phyloP scores from a whole-genome alignment of 2,329 filamentous ascomycete genomes.

The Clonostachys chloroleuca region DNA sequence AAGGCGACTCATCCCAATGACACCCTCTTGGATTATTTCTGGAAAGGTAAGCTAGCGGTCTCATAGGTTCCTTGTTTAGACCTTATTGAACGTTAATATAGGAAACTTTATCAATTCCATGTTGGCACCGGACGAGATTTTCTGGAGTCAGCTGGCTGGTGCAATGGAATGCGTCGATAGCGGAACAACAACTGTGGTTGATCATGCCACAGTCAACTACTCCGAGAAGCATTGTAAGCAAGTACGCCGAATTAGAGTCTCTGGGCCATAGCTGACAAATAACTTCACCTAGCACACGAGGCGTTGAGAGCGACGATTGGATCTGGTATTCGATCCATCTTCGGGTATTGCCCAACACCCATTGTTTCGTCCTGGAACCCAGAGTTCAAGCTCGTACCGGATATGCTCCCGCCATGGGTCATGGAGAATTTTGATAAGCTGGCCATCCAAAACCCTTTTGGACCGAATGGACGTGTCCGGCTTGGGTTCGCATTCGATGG shows the following conservation, averaged over 20 bases:
- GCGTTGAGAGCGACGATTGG: conserved; percentile 10
- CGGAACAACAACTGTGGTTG: conserved; percentile 29
- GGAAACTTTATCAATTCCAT: not conserved
- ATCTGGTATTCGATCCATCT: conserved; percentile 40
- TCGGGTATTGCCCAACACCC: conserved; percentile 29
- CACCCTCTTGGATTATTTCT: conserved; percentile 15
- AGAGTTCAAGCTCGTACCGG: conserved; percentile 10
- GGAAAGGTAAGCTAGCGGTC: too few species aligned
- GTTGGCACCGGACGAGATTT: conserved; percentile 28
- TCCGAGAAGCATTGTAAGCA: conserved; percentile 4
- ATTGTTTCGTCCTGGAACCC: conserved; percentile 20
- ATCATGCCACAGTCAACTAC: conserved; percentile 7
- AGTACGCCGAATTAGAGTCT: too few species aligned
- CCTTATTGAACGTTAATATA: too few species aligned
- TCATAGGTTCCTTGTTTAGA: too few species aligned
- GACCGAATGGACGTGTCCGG: too few species aligned
- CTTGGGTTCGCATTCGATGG: too few species aligned
- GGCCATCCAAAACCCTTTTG: too few species aligned
- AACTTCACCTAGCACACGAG: conserved; percentile 12
- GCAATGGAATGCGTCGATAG: conserved; percentile 31
- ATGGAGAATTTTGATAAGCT: conserved; percentile 21
- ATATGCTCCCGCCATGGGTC: conserved; percentile 25
- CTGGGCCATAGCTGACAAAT: not conserved
- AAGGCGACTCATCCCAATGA: conserved; percentile 16
- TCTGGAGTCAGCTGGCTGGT: conserved; percentile 36